Percentiles rank a stretch among this genome's conserved stretches.
Conservation (phyloP, 495 filamentous ascomycete species). For the Filosporella fistucella region DNA sequence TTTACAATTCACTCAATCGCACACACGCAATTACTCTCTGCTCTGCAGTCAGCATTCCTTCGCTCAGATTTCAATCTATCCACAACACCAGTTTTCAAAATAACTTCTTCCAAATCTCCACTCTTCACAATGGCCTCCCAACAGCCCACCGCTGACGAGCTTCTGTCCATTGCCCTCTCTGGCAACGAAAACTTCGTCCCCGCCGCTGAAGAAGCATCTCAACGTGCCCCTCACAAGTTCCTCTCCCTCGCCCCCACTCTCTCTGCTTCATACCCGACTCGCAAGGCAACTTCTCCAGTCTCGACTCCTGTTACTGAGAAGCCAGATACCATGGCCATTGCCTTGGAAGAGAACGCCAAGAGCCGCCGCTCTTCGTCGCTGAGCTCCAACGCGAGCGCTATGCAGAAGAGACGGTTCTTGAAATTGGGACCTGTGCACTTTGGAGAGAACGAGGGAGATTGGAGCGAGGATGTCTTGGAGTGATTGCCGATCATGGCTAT, state of each 20-base stretch:
- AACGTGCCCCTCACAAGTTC: slow-evolving; percentile 11
- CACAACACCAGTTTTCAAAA: too few relatives aligned
- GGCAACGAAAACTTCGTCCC: slow-evolving; percentile 11
- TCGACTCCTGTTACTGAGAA: slow-evolving; percentile 2
- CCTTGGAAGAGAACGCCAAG: slow-evolving; percentile 4
- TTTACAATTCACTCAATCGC: too few relatives aligned
- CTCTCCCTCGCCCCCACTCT: slow-evolving; percentile 21
- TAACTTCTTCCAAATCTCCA: background rate
- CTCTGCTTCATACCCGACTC: slow-evolving; percentile 16
- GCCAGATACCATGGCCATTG: background rate
- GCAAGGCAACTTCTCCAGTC: slow-evolving; percentile 1
- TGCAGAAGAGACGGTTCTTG: slow-evolving; percentile 15
- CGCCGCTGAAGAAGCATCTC: slow-evolving; percentile 2
- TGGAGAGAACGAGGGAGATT: slow-evolving; percentile 18
- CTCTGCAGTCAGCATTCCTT: background rate
- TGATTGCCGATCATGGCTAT: too few relatives aligned
- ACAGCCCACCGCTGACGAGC: slow-evolving; percentile 3
- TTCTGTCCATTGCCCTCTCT: slow-evolving; percentile 7
- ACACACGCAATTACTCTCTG: too few relatives aligned
- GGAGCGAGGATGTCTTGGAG: slow-evolving; percentile 21
- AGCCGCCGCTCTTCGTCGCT: slow-evolving; percentile 13
- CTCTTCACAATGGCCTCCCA: slow-evolving; percentile 1
- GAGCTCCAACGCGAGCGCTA: slow-evolving; percentile 6
- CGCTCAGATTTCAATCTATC: background rate
- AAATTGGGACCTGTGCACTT: slow-evolving; percentile 20